Percentiles rank a stretch among this genome's conserved stretches.
Conservation (phyloP, 176 grass and related monocot genomes). For the Pontederia paniculata region DNA sequence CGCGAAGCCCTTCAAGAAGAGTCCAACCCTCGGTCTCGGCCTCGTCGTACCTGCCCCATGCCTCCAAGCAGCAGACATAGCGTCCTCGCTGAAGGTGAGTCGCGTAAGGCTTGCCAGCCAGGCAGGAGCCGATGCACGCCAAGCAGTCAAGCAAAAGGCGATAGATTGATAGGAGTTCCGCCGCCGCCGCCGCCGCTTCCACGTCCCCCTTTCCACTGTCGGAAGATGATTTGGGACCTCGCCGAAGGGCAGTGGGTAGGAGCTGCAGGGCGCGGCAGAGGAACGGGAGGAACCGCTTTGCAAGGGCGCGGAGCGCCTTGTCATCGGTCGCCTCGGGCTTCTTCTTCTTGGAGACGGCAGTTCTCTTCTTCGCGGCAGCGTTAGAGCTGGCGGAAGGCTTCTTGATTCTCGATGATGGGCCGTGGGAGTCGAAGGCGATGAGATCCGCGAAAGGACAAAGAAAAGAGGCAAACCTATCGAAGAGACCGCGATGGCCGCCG, state of each 20-base stretch:
- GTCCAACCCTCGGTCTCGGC: conserved; percentile 39
- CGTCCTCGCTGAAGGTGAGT: conserved; percentile 48
- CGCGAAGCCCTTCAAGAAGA: conserved; percentile 41
- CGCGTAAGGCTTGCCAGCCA: conserved; percentile 67
- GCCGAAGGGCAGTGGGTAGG: conserved; percentile 43
- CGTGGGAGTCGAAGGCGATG: no score
- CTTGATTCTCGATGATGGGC: no score
- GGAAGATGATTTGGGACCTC: conserved; percentile 12
- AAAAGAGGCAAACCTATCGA: no score
- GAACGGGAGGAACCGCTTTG: conserved; percentile 62
- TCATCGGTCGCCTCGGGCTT: conserved; percentile 13
- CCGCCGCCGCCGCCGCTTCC: conserved; percentile 2
- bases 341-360: conserved; percentile 22
- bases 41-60: conserved; percentile 32
- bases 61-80: conserved; percentile 44
- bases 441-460: no score
- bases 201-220: conserved; percentile 1
- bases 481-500: no score
- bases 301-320: conserved; percentile 33
- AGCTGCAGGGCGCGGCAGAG: conserved; percentile 49
- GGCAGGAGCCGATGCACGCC: conserved; percentile 37
- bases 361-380: conserved; percentile 28
- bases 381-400: background rate
- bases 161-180: conserved; percentile 48
- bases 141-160: conserved; percentile 55